Percentiles rank a stretch among this genome's conserved stretches.
Evolutionary conservation across 2,329 filamentous ascomycete species (phyloP).

Genomic region (Aspergillaceae sp.): DNA sequence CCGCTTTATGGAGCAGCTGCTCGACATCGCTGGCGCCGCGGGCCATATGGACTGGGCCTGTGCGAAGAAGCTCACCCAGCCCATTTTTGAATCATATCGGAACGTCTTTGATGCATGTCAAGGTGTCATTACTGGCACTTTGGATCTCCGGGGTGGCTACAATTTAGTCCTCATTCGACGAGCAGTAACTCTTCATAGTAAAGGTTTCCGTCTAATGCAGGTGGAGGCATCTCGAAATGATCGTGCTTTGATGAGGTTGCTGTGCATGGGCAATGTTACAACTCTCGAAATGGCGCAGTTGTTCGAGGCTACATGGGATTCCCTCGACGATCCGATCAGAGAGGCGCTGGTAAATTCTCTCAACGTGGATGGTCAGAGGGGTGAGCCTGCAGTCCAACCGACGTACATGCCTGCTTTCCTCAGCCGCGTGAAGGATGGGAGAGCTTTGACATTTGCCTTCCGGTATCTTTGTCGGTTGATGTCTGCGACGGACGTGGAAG

Average conservation of each 20-base stretch:
- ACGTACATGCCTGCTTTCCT: conserved; percentile 29
- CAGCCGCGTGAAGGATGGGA: too few relatives aligned
- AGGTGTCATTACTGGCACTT: too few relatives aligned
- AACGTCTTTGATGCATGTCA: conserved; percentile 7
- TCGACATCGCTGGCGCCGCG: conserved; percentile 32
- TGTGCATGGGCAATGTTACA: conserved; percentile 30
- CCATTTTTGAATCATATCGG: conserved; percentile 25
- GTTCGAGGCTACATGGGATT: conserved; percentile 20
- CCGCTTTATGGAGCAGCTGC: conserved; percentile 30
- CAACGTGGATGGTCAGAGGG: conserved; percentile 27
- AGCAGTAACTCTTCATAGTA: conserved; percentile 16
- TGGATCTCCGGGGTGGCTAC: conserved; percentile 19
- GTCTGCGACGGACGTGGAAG: too few relatives aligned
- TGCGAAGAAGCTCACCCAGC: conserved; percentile 21
- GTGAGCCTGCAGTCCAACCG: conserved; percentile 26
- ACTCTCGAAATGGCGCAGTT: conserved; percentile 21
- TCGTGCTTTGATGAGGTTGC: conserved; percentile 28
- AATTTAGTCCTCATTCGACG: conserved; percentile 25
- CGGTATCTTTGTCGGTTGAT: too few relatives aligned
- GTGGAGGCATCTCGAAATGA: conserved; percentile 14
- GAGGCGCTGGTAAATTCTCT: conserved; percentile 20
- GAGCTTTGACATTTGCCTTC: too few relatives aligned
- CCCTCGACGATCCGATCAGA: conserved; percentile 11
- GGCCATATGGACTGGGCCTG: conserved; percentile 27
- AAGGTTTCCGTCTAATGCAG: conserved; percentile 21